Conservation (phyloP, 805 yeast genomes). For the Aciculoconidium aculeatum region DNA sequence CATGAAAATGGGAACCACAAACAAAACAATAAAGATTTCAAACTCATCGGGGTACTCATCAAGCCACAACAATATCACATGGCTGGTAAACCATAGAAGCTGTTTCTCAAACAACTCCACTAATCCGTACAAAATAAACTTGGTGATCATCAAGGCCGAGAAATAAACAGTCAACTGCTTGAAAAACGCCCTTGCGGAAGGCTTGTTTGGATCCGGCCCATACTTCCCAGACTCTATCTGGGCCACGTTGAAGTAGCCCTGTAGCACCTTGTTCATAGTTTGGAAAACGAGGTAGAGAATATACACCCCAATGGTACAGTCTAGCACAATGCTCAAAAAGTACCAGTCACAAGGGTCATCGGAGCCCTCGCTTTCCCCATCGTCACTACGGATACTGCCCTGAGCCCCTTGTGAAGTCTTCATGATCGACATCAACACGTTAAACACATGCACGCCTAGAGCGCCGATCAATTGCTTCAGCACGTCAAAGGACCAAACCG, state of each 20-base stretch:
- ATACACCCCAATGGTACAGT: conserved; percentile 92
- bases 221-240: conserved; percentile 52
- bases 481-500: conserved; percentile 85
- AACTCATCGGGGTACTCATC: conserved; percentile 66
- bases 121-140: conserved; percentile 51
- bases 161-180: conserved; percentile 72
- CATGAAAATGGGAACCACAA: conserved; percentile 69
- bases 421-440: conserved; percentile 63
- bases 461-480: conserved; percentile 89
- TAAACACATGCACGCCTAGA: conserved; percentile 72
- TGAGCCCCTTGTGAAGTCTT: too few relatives aligned
- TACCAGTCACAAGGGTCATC: conserved; percentile 90
- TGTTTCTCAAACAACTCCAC: conserved; percentile 61
- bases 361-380: conserved; percentile 1
- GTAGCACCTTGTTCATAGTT: conserved; percentile 37
- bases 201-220: conserved; percentile 57
- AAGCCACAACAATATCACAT: conserved; percentile 77
- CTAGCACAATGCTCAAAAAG: conserved; percentile 79
- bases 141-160: conserved; percentile 59
- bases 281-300: conserved; percentile 53
- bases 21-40: conserved; percentile 83
- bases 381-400: conserved; percentile 8
- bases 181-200: conserved; percentile 45
- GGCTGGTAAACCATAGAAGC: conserved; percentile 50
- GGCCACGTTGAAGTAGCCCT: conserved; percentile 35